A percentile compares a stretch with the other conserved stretches of the same genome.
Conservation (phyloP, 176 grass and related monocot genomes). For the Oryza nivara region DNA sequence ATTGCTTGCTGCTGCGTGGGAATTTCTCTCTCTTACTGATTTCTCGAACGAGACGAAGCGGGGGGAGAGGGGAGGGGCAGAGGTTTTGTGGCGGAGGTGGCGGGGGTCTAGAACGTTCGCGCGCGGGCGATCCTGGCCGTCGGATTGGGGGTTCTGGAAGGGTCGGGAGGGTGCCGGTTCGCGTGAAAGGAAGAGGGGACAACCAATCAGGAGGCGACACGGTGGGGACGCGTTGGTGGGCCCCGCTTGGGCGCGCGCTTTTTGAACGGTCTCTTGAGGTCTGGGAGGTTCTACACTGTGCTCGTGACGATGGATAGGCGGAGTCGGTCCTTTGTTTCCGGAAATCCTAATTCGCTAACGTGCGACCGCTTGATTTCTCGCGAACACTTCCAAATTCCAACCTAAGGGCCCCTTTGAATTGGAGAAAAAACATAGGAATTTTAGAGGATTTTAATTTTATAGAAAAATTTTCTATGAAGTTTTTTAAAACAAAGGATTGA, state of each 20-base stretch:
- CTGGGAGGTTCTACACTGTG: constrained; percentile 42
- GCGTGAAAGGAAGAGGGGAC: neutral
- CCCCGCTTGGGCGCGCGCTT: neutral
- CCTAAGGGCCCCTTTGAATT: too few relatives aligned
- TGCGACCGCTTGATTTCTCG: too few relatives aligned
- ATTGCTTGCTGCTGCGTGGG: neutral
- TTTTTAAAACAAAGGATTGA: too few relatives aligned
- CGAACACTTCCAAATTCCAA: too few relatives aligned
- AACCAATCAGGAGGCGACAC: neutral
- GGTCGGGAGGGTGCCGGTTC: constrained; percentile 20
- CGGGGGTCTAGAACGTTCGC: constrained; percentile 31
- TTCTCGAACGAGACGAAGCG: neutral
- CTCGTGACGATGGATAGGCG: neutral
- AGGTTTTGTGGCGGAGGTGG: constrained; percentile 36
- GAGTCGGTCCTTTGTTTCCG: neutral
- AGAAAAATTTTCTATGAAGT: too few relatives aligned
- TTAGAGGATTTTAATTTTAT: too few relatives aligned
- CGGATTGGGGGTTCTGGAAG: constrained; percentile 49
- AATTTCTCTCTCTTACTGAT: neutral
- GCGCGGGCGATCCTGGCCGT: constrained; percentile 28
- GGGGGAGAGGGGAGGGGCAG: neutral
- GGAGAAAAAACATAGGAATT: too few relatives aligned
- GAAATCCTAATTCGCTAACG: too few relatives aligned
- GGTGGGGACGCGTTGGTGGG: neutral
- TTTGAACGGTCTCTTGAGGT: neutral